These are phyloP conservation scores for Penicillium dipodomyicola DNA, from an alignment of 495 filamentous ascomycete species.

Conservation along the genomic window DNA sequence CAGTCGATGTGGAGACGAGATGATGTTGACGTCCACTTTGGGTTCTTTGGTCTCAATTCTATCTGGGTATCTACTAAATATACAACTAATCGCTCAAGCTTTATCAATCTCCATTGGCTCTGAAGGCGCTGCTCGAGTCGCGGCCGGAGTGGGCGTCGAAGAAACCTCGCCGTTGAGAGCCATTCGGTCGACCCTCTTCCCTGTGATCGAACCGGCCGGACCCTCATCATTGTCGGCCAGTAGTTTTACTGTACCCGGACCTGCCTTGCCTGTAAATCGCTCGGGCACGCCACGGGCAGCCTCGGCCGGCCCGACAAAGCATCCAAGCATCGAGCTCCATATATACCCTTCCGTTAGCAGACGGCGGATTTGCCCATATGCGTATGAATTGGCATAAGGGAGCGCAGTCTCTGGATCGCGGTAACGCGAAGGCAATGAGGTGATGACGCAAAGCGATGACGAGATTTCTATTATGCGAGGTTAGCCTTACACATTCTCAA, in stretches of 20 bases:
- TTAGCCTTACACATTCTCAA: slow-evolving; percentile 17
- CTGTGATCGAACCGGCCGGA: slow-evolving; percentile 7
- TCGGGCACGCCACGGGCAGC: slow-evolving; percentile 65
- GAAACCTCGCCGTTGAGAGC: background rate
- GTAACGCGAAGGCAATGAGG: slow-evolving; percentile 72
- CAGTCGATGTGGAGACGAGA: slow-evolving; percentile 11
- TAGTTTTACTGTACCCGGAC: background rate
- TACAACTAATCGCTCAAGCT: slow-evolving; percentile 15
- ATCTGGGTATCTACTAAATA: slow-evolving; percentile 16
- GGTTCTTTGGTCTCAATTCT: slow-evolving; percentile 5
- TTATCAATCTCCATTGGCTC: slow-evolving; percentile 25
- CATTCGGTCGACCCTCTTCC: background rate
- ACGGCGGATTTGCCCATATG: slow-evolving; percentile 66
- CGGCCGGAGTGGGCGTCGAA: slow-evolving; percentile 10
- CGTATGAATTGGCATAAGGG: slow-evolving; percentile 69
- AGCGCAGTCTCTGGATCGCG: slow-evolving; percentile 74
- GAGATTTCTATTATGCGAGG: slow-evolving; percentile 39
- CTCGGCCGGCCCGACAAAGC: slow-evolving; percentile 64
- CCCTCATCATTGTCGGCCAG: background rate
- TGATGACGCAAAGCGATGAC: slow-evolving; percentile 70
- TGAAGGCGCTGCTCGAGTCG: background rate
- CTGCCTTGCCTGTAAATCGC: slow-evolving; percentile 51
- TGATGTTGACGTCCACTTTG: slow-evolving; percentile 12
- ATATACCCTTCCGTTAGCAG: slow-evolving; percentile 59
- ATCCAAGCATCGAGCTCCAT: slow-evolving; percentile 73